Evolutionary conservation across 441 rosid genomes (phyloP).

Genomic region (Populus tomentosa): DNA sequence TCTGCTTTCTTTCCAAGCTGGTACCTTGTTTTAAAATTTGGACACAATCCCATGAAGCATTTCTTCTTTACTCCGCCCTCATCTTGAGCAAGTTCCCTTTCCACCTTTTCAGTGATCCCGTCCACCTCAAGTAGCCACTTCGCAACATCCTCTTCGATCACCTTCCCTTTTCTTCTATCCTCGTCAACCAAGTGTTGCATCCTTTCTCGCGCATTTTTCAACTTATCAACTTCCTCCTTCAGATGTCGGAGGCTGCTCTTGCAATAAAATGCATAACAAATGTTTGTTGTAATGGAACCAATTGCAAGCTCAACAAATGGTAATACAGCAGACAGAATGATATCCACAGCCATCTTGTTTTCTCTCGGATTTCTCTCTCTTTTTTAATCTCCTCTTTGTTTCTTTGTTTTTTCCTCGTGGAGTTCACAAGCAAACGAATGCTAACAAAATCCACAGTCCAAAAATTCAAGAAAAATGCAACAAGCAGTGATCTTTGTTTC

Average conservation of each 20-base stretch:
- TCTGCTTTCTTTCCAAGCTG: constrained; percentile 15
- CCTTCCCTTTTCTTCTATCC: constrained; percentile 13
- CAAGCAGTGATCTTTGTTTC: no score
- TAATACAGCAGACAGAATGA: neutral
- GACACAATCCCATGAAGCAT: constrained; percentile 15
- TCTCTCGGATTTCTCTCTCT: no score
- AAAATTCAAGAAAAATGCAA: no score
- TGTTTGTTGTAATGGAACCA: neutral
- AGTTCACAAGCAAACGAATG: no score
- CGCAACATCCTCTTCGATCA: constrained; percentile 1
- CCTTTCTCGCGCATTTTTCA: constrained; percentile 6
- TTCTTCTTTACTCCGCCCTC: neutral
- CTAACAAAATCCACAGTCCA: no score
- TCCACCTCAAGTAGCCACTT: constrained; percentile 20
- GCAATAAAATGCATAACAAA: constrained; percentile 15
- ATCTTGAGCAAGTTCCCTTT: neutral
- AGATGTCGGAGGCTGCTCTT: constrained; percentile 16
- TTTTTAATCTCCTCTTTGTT: no score
- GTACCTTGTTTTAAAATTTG: constrained; percentile 8
- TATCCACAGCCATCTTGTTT: no score
- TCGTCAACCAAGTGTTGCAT: constrained; percentile 6
- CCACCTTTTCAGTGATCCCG: neutral
- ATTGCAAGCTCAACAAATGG: neutral
- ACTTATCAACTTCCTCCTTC: neutral
- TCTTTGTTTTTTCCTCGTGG: no score